A percentile compares a stretch with the other conserved stretches of the same genome.
Evolutionary conservation across 2,329 filamentous ascomycete species (phyloP).

Genomic region (Talaromyces sp.): DNA sequence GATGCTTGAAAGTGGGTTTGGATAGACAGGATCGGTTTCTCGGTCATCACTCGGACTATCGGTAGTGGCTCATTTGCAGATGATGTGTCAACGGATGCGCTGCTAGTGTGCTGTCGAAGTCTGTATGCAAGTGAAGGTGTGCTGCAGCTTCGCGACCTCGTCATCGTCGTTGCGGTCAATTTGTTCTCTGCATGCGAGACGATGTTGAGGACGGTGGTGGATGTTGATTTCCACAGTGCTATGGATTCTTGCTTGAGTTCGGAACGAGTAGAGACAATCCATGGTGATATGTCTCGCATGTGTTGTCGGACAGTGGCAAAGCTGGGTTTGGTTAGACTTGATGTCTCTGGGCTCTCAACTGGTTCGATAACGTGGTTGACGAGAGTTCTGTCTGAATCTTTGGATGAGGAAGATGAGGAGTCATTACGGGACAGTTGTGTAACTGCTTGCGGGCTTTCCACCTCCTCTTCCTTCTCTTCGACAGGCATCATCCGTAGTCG

Average conservation of each 20-base stretch:
- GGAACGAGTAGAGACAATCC: constrained; percentile 2
- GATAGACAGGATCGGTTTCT: constrained; percentile 2
- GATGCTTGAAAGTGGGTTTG: constrained; percentile 19
- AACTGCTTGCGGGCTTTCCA: background rate
- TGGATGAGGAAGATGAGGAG: constrained; percentile 1
- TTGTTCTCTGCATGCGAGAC: background rate
- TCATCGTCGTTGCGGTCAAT: background rate
- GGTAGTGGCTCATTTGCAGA: background rate
- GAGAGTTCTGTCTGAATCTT: background rate
- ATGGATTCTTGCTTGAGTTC: constrained; percentile 8
- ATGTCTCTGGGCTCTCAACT: background rate
- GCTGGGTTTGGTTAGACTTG: background rate
- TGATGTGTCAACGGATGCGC: background rate
- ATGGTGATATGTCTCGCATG: constrained; percentile 14
- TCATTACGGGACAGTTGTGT: background rate
- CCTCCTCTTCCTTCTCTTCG: background rate
- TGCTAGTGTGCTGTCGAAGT: background rate
- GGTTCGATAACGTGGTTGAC: background rate
- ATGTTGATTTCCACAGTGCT: constrained; percentile 2
- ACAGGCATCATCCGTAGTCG: background rate
- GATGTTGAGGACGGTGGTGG: background rate
- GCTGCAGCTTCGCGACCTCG: background rate
- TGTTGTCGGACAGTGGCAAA: constrained; percentile 10
- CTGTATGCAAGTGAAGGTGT: background rate
- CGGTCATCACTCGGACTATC: background rate